These are phyloP conservation scores for Zoysia pacifica DNA, from an alignment of 176 grass and related monocot species.

Conservation along the genomic window DNA sequence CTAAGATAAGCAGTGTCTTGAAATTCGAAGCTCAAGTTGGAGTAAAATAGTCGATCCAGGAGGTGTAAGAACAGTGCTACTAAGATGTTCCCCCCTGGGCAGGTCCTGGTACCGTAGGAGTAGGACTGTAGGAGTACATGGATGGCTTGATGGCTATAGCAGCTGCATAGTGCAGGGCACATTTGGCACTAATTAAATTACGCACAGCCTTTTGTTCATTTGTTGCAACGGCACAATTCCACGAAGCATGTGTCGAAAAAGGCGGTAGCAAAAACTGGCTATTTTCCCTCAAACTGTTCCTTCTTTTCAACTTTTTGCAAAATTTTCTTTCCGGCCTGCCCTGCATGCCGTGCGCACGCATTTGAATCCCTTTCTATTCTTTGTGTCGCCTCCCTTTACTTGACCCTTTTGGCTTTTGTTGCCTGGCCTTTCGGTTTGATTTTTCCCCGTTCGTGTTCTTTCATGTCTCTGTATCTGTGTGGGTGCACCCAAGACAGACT, in stretches of 20 bases:
- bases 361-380: constrained; percentile 34
- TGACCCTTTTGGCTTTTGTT: constrained; percentile 48
- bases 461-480: constrained; percentile 12
- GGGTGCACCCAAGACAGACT: constrained; percentile 5
- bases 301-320: constrained; percentile 30
- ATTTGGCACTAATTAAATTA: neutral
- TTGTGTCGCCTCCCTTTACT: constrained; percentile 2
- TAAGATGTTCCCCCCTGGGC: neutral
- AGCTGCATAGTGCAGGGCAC: no score
- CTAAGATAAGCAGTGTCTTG: neutral
- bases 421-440: constrained; percentile 34
- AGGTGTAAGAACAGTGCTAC: no score
- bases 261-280: constrained; percentile 35
- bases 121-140: no score
- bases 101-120: neutral
- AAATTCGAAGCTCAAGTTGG: neutral
- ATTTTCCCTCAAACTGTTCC: constrained; percentile 6
- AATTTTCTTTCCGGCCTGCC: neutral
- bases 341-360: constrained; percentile 21
- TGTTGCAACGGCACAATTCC: neutral
- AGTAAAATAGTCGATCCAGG: neutral
- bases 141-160: no score
- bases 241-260: constrained; percentile 37
- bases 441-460: constrained; percentile 32
- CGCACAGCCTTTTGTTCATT: neutral